These are phyloP conservation scores for Babesia ovata DNA, from an alignment of 169 alveolate species.

Conservation along the genomic window DNA sequence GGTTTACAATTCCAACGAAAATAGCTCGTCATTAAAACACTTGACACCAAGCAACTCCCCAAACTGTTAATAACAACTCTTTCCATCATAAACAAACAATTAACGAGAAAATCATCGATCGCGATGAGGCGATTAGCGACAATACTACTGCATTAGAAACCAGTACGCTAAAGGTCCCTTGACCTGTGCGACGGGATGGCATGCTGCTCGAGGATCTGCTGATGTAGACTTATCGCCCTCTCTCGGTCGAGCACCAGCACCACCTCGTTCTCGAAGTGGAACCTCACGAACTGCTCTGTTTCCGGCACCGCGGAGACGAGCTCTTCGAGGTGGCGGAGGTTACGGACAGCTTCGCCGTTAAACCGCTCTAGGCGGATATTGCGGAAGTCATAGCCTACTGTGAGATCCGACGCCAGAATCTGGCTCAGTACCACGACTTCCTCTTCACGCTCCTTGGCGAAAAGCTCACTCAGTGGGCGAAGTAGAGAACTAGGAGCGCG, in stretches of 20 bases:
- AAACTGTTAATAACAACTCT: too few species aligned
- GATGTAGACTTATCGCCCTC: conserved; percentile 19
- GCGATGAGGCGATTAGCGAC: too few species aligned
- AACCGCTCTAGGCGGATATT: conserved; percentile 61
- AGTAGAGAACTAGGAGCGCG: conserved; percentile 60
- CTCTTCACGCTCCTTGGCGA: conserved; percentile 51
- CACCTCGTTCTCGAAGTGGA: conserved; percentile 49
- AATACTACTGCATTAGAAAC: too few species aligned
- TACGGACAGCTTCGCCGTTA: conserved; percentile 54
- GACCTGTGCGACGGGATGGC: conserved; percentile 65
- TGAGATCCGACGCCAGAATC: conserved; percentile 75
- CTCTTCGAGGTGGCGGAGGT: conserved; percentile 66
- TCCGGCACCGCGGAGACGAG: conserved; percentile 14
- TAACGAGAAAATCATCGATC: too few species aligned
- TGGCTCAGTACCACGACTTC: conserved; percentile 78
- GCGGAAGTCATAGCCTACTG: conserved; percentile 74
- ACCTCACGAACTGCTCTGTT: conserved; percentile 23
- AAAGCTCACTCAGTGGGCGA: conserved; percentile 48
- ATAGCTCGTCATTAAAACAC: too few species aligned
- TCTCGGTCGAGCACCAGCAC: conserved; percentile 41
- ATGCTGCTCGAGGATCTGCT: conserved; percentile 57
- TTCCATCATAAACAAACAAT: too few species aligned
- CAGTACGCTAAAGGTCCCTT: neutral
- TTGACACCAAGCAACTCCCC: too few species aligned
- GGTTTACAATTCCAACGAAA: too few species aligned